These are phyloP conservation scores for Pleurotus ostreatus DNA, from an alignment of 768 basidiomycete genomes.

Conservation along the genomic window DNA sequence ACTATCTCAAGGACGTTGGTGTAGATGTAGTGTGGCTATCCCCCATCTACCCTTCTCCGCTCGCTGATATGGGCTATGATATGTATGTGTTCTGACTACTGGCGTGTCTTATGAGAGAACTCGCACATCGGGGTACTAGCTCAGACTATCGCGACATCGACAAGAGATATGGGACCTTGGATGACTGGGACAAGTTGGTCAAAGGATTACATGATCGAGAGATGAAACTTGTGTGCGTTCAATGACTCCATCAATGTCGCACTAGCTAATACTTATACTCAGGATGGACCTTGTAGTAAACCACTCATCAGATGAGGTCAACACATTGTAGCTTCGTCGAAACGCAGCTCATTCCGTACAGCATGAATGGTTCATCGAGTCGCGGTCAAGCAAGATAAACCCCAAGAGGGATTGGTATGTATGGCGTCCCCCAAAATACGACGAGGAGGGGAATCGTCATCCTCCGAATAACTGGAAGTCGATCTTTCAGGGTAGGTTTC, in stretches of 20 bases:
- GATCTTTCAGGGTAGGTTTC: conserved; percentile 50
- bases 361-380: conserved; percentile 72
- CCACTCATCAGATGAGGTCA: conserved; percentile 64
- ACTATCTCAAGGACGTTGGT: conserved; percentile 66
- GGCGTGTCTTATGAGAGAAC: no score
- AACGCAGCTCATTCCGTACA: conserved; percentile 17
- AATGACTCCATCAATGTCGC: not conserved
- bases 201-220: conserved; percentile 53
- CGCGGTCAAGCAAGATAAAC: conserved; percentile 43
- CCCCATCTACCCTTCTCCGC: conserved; percentile 66
- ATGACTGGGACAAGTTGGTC: conserved; percentile 55
- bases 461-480: conserved; percentile 78
- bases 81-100: conserved; percentile 32
- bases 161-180: conserved; percentile 59
- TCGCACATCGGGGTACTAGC: conserved; percentile 24
- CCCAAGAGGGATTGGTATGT: conserved; percentile 76
- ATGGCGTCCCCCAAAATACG: conserved; percentile 59
- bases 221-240: conserved; percentile 64
- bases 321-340: not conserved
- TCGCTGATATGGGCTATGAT: conserved; percentile 74
- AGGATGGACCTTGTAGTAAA: conserved; percentile 81
- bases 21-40: conserved; percentile 68
- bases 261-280: not conserved
- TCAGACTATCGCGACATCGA: conserved; percentile 65
- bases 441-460: conserved; percentile 45